Evolutionary conservation across 176 grass and related monocot genomes (phyloP), one percentile per base, ranked within the genome.

Genomic region (Juncus inflexus): DNA sequence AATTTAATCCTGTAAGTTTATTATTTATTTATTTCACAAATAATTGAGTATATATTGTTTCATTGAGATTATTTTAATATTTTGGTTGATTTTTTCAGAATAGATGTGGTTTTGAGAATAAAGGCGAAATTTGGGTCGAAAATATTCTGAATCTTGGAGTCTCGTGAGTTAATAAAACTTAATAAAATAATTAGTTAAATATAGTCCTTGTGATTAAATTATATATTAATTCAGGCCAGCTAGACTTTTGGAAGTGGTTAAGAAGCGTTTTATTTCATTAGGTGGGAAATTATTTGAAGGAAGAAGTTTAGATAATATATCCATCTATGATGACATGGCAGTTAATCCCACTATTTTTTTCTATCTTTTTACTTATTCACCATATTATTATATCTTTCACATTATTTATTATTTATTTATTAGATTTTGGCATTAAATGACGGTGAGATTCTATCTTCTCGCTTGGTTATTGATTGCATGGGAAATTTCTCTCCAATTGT

Each of bases 401-500:
- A 52, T 52, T 12, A 47, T 64, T 57, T 15, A 4, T 52, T 47
- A 4, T 52, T 47, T 78, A n/a, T 71, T 74, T 5, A 51, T 6
- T 72, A 95, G 87, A 76, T 84, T 68, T 41, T 97, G 42, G 66
- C 75, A 68, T 59, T 89, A 47, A 82, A 60, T 60, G 82, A 97
- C 77, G 87, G 82, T 69, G 82, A 73, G 38, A 41, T 49, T 67
- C 60, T 97, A 62, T 66, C 60, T 49, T 88, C 81, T 67, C 71
- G 82, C 53, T 73, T 97, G 35, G 72, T 91, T 74, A 1, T 97
- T 42, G 92, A 97, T 73, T 83, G 84, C 67, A 97, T 97, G 92
- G 92, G 92, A 8, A 97, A 97, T 71, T 97, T 97, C 81, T 97
- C 92, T 13, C 92, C 92, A 61, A 78, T 97, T 12, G 84, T 97